These are phyloP conservation scores for Hagleromyces aurorensis DNA, from an alignment of 805 yeast species.

Conservation along the genomic window DNA sequence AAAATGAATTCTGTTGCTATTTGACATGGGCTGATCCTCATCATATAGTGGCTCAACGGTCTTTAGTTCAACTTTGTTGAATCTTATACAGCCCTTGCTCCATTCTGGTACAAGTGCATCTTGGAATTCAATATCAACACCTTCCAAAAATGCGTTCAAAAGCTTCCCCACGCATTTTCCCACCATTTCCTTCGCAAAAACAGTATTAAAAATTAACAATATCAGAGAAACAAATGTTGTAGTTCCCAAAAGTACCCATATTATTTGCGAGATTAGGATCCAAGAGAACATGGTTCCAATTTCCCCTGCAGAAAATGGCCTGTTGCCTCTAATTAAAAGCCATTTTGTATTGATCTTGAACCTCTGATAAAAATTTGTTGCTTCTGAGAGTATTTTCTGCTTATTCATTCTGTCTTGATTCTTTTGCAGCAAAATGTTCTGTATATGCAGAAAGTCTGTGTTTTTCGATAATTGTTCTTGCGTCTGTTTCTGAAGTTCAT, in stretches of 20 bases:
- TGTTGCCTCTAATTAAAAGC: conserved; percentile 63
- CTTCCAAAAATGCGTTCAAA: conserved; percentile 63
- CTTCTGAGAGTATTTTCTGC: conserved; percentile 36
- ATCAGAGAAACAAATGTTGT: conserved; percentile 84
- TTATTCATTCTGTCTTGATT: conserved; percentile 22
- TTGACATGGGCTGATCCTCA: conserved; percentile 1
- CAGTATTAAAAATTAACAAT: conserved; percentile 66
- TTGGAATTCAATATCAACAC: conserved; percentile 73
- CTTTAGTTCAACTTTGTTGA: conserved; percentile 64
- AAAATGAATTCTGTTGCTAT: conserved; percentile 46
- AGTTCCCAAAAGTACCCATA: conserved; percentile 74
- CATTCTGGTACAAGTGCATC: conserved; percentile 90
- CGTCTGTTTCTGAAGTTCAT: no score
- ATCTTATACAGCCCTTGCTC: conserved; percentile 76
- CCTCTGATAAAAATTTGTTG: conserved; percentile 37
- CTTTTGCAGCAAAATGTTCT: conserved; percentile 17
- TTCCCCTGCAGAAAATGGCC: conserved; percentile 87
- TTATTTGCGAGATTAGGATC: conserved; percentile 77
- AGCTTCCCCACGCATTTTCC: conserved; percentile 72
- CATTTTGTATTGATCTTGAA: conserved; percentile 57
- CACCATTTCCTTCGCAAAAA: conserved; percentile 82
- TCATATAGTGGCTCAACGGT: conserved; percentile 22
- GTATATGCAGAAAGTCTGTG: conserved; percentile 20
- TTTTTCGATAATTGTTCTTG: conserved; percentile 14
- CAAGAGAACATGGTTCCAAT: conserved; percentile 82